A percentile compares a stretch with the other conserved stretches of the same genome.
Evolutionary conservation across 768 basidiomycete species (phyloP).

Genomic region (Boletus insuetus): DNA sequence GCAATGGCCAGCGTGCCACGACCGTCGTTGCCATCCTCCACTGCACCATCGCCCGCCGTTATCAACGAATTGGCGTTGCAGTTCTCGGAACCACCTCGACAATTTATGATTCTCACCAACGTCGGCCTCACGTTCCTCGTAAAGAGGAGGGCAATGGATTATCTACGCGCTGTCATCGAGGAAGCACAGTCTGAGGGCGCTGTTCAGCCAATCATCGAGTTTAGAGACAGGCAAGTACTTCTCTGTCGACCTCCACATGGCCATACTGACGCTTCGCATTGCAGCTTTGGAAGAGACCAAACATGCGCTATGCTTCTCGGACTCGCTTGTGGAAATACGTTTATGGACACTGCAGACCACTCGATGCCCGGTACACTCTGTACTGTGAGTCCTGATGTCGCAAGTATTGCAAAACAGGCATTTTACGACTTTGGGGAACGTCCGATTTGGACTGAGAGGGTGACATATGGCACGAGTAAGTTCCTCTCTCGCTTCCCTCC

Average conservation of each 20-base stretch:
- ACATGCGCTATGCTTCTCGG: conserved; percentile 90
- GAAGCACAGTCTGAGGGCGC: conserved; percentile 74
- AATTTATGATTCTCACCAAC: conserved; percentile 88
- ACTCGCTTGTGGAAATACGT: conserved; percentile 82
- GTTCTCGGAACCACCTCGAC: conserved; percentile 66
- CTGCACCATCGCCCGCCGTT: conserved; percentile 47
- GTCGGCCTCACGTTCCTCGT: conserved; percentile 78
- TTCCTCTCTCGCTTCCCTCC: conserved; percentile 1
- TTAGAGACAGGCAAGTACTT: conserved; percentile 66
- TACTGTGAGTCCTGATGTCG: conserved; percentile 58
- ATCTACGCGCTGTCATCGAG: conserved; percentile 78
- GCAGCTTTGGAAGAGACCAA: conserved; percentile 87
- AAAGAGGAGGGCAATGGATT: conserved; percentile 83
- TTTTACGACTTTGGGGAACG: conserved; percentile 86
- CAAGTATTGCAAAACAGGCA: conserved; percentile 73
- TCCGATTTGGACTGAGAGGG: conserved; percentile 77
- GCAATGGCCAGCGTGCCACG: conserved; percentile 63
- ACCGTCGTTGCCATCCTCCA: conserved; percentile 31
- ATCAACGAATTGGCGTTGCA: conserved; percentile 83
- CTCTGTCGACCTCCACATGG: background rate
- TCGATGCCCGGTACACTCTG: conserved; percentile 44
- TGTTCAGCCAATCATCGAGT: conserved; percentile 76
- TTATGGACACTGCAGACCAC: conserved; percentile 58
- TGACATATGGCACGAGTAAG: conserved; percentile 73
- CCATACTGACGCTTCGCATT: conserved; percentile 3